Evolutionary conservation across 2,329 filamentous ascomycete species (phyloP).

Genomic region (Botrytis medusae): DNA sequence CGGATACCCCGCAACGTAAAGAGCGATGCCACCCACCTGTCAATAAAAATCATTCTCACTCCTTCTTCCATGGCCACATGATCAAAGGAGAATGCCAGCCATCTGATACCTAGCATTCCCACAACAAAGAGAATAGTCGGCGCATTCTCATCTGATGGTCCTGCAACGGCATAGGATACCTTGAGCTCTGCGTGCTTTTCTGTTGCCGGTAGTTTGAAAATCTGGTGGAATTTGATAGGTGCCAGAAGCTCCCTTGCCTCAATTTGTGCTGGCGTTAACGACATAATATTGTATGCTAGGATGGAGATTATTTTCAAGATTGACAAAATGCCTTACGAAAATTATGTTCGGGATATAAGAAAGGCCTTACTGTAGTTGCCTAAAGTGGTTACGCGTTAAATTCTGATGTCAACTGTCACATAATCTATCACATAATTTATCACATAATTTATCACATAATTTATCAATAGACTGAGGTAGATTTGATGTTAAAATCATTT

Average conservation of each 20-base stretch:
- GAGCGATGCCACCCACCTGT: constrained; percentile 40
- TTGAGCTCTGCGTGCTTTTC: constrained; percentile 30
- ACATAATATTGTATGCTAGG: not conserved
- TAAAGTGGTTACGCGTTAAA: not conserved
- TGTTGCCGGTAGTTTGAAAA: constrained; percentile 33
- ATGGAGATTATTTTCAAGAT: not conserved
- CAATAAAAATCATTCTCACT: constrained; percentile 43
- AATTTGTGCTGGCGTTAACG: constrained; percentile 22
- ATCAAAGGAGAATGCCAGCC: constrained; percentile 36
- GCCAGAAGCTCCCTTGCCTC: constrained; percentile 26
- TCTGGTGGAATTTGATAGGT: constrained; percentile 33
- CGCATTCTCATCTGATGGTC: constrained; percentile 31
- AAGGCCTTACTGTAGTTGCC: not conserved
- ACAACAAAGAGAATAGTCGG: constrained; percentile 42
- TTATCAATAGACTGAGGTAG: not conserved
- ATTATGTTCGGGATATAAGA: not conserved
- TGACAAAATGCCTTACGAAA: too few species aligned
- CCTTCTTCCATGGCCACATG: constrained; percentile 37
- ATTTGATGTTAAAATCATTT: not conserved
- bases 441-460: not conserved
- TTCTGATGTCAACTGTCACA: not conserved
- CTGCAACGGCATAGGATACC: constrained; percentile 35
- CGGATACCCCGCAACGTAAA: not conserved
- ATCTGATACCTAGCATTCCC: constrained; percentile 44
- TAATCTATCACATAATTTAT: not conserved